phyloP scores from a whole-genome alignment of 1,284 basidiomycete species.

The Cryptococcus deneoformans region DNA sequence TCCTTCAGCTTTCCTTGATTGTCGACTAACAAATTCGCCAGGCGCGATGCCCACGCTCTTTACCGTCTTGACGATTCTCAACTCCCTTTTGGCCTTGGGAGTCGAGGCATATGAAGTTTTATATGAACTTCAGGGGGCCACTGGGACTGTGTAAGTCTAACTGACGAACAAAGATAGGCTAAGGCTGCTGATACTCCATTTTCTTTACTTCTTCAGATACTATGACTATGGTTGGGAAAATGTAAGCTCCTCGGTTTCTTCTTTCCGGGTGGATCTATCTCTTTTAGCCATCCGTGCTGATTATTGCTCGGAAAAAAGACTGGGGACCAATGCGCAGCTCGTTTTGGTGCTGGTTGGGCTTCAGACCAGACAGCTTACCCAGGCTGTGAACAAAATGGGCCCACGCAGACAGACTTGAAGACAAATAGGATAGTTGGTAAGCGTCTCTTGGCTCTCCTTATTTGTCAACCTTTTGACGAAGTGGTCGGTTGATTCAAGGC shows the following conservation, averaged over 20 bases:
- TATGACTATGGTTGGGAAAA: not conserved
- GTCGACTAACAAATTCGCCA: not conserved
- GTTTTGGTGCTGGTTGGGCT: slow-evolving; percentile 4
- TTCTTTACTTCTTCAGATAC: not conserved
- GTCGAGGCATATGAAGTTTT: not conserved
- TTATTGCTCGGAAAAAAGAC: not conserved
- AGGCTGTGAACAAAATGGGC: slow-evolving; percentile 4
- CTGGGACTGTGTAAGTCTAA: not conserved
- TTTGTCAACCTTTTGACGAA: not conserved
- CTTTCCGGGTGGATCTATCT: too few relatives aligned
- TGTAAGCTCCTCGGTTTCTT: too few relatives aligned
- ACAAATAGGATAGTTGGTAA: slow-evolving; percentile 19
- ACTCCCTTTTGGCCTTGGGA: not conserved
- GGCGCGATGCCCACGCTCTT: slow-evolving; percentile 2
- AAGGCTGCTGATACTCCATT: not conserved
- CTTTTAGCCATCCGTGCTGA: too few relatives aligned
- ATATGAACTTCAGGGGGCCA: not conserved
- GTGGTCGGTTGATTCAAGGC: not conserved
- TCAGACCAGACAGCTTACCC: slow-evolving; percentile 3
- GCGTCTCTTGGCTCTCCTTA: not conserved
- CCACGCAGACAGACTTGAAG: slow-evolving; percentile 4
- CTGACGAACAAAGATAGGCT: not conserved
- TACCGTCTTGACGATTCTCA: not conserved
- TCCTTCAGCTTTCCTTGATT: not conserved
- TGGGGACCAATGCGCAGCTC: not conserved